Base-by-base conservation (phyloP, 2,329 filamentous ascomycete species). In the Metarhizium anisopliae region DNA sequence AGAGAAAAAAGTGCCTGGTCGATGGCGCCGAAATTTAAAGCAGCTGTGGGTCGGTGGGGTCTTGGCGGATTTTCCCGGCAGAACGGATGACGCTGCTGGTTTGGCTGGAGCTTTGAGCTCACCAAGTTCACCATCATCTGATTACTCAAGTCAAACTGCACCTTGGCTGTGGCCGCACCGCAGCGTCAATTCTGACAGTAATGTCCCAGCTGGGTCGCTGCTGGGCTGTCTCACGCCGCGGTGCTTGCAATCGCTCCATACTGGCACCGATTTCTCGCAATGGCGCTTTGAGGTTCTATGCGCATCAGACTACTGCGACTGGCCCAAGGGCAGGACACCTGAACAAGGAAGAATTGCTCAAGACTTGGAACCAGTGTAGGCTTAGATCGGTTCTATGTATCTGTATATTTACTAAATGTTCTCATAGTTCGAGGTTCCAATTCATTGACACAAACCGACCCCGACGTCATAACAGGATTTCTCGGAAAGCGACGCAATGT, bases 401-500 rank as follows among this genome's bases (percentile, higher is more conserved):
- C 16, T 8, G 18, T 10, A 10, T 20, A 2, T 4, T 25, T 2
- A 5, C 11, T 43, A 10, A 16, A 2, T 0, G 53, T 51, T 47
- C 8, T 52, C 52, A 25, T 43, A 72, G 71, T 67, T 58, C 63
- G 63, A 47, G 64, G 61, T 38, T 55, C 59, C 20, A 60, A 65
- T 36, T 57, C 63, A 1, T 62, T 63, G 2, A 40, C 62, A 8
- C 61, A 64, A 2, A 43, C 55, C 2, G 56, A 58, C 10, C 52
- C 43, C 6, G 57, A 65, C 2, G 54, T 58, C 53, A 62, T 59
- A 13, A 60, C 68, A 5, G 92, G 92, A 20, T 94, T 92, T 62
- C 70, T 96, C 0, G 83, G 84, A 30, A 83, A 82, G 58, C 79
- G 84, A 35, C 80, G 83, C 59, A 83, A 89, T 62, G 75, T 91